Conservation (phyloP, 768 basidiomycete species). For the Lactarius hatsudake region DNA sequence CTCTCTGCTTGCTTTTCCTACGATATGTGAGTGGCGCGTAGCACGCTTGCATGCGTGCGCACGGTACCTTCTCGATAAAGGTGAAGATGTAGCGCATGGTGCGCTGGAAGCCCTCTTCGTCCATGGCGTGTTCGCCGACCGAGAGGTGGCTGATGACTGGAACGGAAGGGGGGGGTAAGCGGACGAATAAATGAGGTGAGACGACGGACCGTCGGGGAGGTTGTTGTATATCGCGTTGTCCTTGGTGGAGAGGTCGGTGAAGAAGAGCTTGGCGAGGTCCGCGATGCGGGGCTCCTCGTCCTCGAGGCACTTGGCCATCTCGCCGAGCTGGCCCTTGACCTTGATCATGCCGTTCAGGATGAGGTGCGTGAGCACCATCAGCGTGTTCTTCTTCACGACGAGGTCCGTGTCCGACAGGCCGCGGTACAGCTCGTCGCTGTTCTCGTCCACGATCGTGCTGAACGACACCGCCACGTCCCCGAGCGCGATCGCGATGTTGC, state of each 20-base stretch:
- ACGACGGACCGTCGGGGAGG: slow-evolving; percentile 78
- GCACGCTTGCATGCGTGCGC: too few relatives aligned
- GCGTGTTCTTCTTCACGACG: slow-evolving; percentile 97
- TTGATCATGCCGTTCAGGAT: slow-evolving; percentile 99
- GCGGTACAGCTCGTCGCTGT: slow-evolving; percentile 91
- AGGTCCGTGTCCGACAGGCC: slow-evolving; percentile 85
- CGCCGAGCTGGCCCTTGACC: slow-evolving; percentile 97
- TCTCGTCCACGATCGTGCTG: slow-evolving; percentile 95
- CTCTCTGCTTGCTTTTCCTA: slow-evolving; percentile 98
- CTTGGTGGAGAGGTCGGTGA: slow-evolving; percentile 92
- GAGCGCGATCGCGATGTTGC: slow-evolving; percentile 96
- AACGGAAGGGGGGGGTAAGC: background rate
- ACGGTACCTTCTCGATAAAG: slow-evolving; percentile 87
- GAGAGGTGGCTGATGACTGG: slow-evolving; percentile 93
- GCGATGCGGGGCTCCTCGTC: slow-evolving; percentile 84
- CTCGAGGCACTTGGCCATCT: slow-evolving; percentile 99
- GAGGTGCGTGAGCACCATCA: slow-evolving; percentile 96
- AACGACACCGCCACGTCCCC: slow-evolving; percentile 99
- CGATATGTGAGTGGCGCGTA: background rate
- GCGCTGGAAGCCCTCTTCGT: slow-evolving; percentile 87
- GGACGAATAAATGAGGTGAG: background rate
- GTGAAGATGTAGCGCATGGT: slow-evolving; percentile 94
- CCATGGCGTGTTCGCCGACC: slow-evolving; percentile 85
- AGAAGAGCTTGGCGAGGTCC: slow-evolving; percentile 97
- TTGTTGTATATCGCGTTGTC: slow-evolving; percentile 99